phyloP scores from a whole-genome alignment of 164 flowering plant species.

The Pachysandra terminalis region DNA sequence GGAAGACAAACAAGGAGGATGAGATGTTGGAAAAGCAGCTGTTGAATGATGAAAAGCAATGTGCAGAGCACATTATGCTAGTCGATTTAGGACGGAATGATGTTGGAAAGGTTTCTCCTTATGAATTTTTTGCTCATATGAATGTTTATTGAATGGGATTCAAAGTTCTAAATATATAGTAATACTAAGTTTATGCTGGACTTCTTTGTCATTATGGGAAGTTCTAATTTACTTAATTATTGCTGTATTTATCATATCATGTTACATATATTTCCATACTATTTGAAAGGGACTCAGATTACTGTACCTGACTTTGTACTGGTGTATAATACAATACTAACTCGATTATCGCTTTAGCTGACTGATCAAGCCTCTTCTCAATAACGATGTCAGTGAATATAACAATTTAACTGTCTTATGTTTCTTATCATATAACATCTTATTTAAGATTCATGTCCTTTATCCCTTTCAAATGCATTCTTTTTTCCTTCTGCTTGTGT shows the following conservation, averaged over 20 bases:
- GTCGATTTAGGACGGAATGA: slow-evolving; percentile 97
- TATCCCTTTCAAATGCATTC: too few relatives aligned
- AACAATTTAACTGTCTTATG: too few relatives aligned
- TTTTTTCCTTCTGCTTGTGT: too few relatives aligned
- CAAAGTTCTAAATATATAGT: too few relatives aligned
- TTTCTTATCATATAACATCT: too few relatives aligned
- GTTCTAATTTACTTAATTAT: not conserved
- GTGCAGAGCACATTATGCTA: slow-evolving; percentile 97
- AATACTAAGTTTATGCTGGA: too few relatives aligned
- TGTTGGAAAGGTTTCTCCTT: slow-evolving; percentile 77
- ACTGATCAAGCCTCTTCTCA: too few relatives aligned
- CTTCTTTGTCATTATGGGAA: not conserved
- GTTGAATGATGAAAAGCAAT: slow-evolving; percentile 81
- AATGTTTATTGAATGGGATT: not conserved
- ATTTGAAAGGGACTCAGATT: not conserved
- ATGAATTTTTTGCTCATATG: not conserved
- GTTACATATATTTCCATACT: not conserved
- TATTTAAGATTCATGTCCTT: too few relatives aligned
- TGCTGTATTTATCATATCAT: not conserved
- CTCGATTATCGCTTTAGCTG: too few relatives aligned
- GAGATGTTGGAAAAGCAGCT: slow-evolving; percentile 60
- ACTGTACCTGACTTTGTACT: not conserved
- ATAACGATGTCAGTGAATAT: too few relatives aligned
- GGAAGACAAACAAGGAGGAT: slow-evolving; percentile 81
- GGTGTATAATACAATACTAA: too few relatives aligned